These are phyloP conservation scores for Penicillium sp. DNA, from an alignment of 2,329 filamentous ascomycete species.

Conservation along the genomic window DNA sequence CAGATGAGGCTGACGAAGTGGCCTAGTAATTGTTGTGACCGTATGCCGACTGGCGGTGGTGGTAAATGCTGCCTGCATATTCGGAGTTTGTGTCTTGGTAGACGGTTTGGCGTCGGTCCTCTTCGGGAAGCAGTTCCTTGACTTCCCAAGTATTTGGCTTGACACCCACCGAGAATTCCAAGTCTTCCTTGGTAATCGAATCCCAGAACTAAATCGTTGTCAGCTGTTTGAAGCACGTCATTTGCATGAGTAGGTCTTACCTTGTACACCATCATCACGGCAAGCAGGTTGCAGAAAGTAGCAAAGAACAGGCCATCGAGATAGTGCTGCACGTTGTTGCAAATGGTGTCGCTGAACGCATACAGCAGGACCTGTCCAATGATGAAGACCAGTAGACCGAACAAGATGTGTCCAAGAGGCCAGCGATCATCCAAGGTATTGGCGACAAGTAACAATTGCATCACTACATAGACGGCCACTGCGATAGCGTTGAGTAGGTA, in stretches of 20 bases:
- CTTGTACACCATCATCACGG: constrained; percentile 99
- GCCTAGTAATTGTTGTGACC: constrained; percentile 43
- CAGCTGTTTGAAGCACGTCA: constrained; percentile 27
- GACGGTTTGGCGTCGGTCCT: constrained; percentile 73
- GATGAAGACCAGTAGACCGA: constrained; percentile 89
- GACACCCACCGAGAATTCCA: constrained; percentile 95
- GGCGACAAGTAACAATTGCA: constrained; percentile 85
- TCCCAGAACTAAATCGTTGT: constrained; percentile 83
- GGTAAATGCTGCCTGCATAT: constrained; percentile 50
- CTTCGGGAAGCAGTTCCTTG: constrained; percentile 83
- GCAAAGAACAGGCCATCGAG: constrained; percentile 93
- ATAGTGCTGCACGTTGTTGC: constrained; percentile 83
- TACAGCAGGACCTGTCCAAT: constrained; percentile 92
- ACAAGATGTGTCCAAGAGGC: constrained; percentile 88
- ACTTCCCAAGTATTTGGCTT: constrained; percentile 98
- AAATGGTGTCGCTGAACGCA: constrained; percentile 83
- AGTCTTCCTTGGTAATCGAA: constrained; percentile 95
- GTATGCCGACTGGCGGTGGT: constrained; percentile 45
- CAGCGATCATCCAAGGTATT: constrained; percentile 93
- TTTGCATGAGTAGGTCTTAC: constrained; percentile 49
- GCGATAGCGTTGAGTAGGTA: constrained; percentile 90
- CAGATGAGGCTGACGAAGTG: constrained; percentile 9
- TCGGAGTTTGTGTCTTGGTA: constrained; percentile 64
- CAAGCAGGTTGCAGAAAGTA: constrained; percentile 88
- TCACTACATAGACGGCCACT: constrained; percentile 79